Evolutionary conservation across 306 rosid genomes (phyloP), one percentile per base, ranked within the genome.

Genomic region (Cercis canadensis): DNA sequence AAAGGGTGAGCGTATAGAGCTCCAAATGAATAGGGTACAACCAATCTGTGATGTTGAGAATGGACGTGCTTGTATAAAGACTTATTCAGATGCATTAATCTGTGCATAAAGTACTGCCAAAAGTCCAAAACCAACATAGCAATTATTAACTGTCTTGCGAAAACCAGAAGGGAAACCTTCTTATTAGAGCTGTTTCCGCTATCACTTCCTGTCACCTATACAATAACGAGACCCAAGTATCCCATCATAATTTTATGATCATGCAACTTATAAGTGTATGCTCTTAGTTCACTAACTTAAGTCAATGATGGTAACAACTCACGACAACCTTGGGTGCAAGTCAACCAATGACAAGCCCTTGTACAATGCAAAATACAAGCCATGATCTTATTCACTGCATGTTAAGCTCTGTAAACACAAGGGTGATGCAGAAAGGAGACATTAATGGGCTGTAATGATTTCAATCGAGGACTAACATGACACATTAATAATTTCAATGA

Each of bases 91-190:
- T n/a, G n/a, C 98, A 94, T 94, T 83, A 82, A 94, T 80, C 98
- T 86, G 78, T 94, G 98, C 92, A 89, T 84, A 34, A 94, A 87
- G 88, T 94, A 94, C 66, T 90, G 97, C 97, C 97, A 94, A 8
- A 24, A 24, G 1, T 94, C 99, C 89, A 94, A 75, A 65, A 94
- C 87, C 68, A 91, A 37, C 97, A 91, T 94, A 8, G 92, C 99
- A 39, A 83, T 85, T 34, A 86, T 62, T 81, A 94, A 91, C 73
- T 91, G 99, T 45, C 88, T 75, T 21, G 81, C 90, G 67, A 72
- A 49, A 47, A 57, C 86, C 8, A 87, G 77, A 10, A 76, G 57
- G 69, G 95, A 91, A 67, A 83, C 47, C 39, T 70, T 73, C 63
- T 81, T 55, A 81, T n/a, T 66, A 15, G 78, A 9, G 37, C 40